Base-by-base conservation (phyloP, 2,329 filamentous ascomycete genomes). In the Alternaria arbusti region DNA sequence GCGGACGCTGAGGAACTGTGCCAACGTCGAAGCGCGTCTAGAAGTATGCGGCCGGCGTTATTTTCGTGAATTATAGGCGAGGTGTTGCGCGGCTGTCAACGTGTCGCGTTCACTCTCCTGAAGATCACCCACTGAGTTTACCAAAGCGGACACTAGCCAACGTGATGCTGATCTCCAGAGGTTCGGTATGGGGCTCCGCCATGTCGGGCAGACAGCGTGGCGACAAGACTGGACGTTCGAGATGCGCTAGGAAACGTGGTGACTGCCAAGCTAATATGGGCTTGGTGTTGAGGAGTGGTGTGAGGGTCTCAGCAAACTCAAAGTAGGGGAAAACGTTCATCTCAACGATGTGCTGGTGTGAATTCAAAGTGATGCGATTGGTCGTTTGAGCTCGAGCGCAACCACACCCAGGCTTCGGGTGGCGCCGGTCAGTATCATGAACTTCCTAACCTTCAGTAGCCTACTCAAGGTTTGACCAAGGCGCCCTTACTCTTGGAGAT, bases 121-220 rank as follows among this genome's bases (percentile, higher is more conserved):
- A 47, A 59, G 49, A 62, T 62, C 55, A 43, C 26, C 47, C 28
- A 59, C 52, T 52, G 55, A 46, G 49, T 49, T 46, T 58, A 57
- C 23, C 52, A 44, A 28, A 62, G 54, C 59, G 59, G 59, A 54
- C 55, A 54, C 59, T 62, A 62, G 43, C 52, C 43, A 36, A 46
- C 47, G 22, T 40, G 51, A 32, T 49, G 55, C 20, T 54, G 49
- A 62, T 59, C 55, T 46, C 59, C 59, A 59, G 40, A 30, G 43
- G 13, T 15, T 49, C 46, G 59, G 59, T 47, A 62, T 43, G 44
- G 50, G 59, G 26, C n/a, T 59, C 47, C 52, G 52, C 49, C 56
- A 52, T 44, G 32, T 44, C 32, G 56, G 46, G 22, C 55, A 54
- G 55, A 36, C 47, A 54, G 49, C 13, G 23, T 47, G 13, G 59